A percentile compares a stretch with the other conserved stretches of the same genome.
Evolutionary conservation across 345 rosid genomes (phyloP).

Genomic region (Xanthoceras sorbifolium): DNA sequence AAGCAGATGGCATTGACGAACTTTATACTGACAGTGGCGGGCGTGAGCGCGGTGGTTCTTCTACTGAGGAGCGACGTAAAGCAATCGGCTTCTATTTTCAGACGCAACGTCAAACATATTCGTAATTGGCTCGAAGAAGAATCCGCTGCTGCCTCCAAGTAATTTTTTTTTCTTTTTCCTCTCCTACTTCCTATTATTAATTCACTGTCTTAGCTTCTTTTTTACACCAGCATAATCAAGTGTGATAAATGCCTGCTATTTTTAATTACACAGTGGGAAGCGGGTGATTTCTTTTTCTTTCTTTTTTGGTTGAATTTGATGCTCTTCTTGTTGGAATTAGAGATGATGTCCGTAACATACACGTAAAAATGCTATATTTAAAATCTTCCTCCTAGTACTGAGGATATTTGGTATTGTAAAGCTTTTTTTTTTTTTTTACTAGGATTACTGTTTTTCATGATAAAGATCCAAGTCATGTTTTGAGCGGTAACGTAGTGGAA

Average conservation of each 20-base stretch:
- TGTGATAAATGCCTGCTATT: not conserved
- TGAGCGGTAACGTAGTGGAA: not conserved
- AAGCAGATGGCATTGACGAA: conserved; percentile 74
- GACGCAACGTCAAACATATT: conserved; percentile 87
- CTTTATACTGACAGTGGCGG: conserved; percentile 84
- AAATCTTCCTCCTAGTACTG: not conserved
- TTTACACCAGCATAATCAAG: not conserved
- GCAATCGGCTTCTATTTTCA: conserved; percentile 75
- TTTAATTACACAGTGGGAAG: not conserved
- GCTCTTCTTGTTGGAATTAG: not conserved
- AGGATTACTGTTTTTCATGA: too few relatives aligned
- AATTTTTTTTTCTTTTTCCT: not conserved
- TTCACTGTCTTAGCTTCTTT: not conserved
- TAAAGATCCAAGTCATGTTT: not conserved
- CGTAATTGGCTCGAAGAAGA: conserved; percentile 95
- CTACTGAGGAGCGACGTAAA: conserved; percentile 84
- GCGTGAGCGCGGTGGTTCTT: conserved; percentile 90
- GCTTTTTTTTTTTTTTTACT: too few relatives aligned
- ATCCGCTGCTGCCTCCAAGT: conserved; percentile 75
- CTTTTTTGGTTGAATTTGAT: not conserved
- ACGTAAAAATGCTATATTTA: not conserved
- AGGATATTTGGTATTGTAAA: not conserved
- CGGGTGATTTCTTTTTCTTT: too few relatives aligned
- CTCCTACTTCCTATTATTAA: not conserved
- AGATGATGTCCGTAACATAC: not conserved